Base-by-base conservation (phyloP, 2,329 filamentous ascomycete genomes). In the Botrytis pseudocinerea region DNA sequence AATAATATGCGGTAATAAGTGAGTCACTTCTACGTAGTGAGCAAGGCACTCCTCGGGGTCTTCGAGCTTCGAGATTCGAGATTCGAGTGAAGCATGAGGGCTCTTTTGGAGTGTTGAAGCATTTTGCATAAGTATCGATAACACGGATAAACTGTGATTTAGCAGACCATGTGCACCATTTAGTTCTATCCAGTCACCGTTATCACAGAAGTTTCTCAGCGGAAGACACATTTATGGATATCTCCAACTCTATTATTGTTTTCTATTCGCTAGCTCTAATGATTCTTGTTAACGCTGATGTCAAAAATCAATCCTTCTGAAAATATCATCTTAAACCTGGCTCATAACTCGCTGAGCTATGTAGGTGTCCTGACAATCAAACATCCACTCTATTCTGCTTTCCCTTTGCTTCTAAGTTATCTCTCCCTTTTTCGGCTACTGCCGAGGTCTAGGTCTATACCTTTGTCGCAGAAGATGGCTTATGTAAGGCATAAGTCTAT, bases 201-300 rank as follows among this genome's bases (percentile, higher is more conserved):
- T 0, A 3, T 8, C n/a, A 4, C 14, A 57, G 2, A 25, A 28
- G 2, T 18, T 54, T 7, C 0, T 28, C n/a, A 2, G 7, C n/a
- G 3, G 28, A 7, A 38, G 32, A 66, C 10, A 20, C 2, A 40
- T 12, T 16, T 14, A 16, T 16, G 35, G 3, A 42, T 22, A 42
- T 22, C 8, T 28, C 40, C 14, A 8, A 57, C 25, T 48, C 48
- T 68, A 12, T 18, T 4, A 14, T 68, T 7, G 14, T 68, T 40
- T 57, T 14, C 9, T 28, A 42, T 18, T 57, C 9, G 9, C 64
- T 57, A 12, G 25, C 8, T 64, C 4, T 63, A 12, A 63, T 1
- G 28, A 6, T 7, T 9, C 2, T 12, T 4, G 10, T 63, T 28
- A 16, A 42, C 1, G 6, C 25, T 6, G 5, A 20, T 10, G 1